Percentiles rank a stretch among this genome's conserved stretches.
Evolutionary conservation across 352 stramenopile genomes (phyloP).

Genomic region (Peronospora tabacina): DNA sequence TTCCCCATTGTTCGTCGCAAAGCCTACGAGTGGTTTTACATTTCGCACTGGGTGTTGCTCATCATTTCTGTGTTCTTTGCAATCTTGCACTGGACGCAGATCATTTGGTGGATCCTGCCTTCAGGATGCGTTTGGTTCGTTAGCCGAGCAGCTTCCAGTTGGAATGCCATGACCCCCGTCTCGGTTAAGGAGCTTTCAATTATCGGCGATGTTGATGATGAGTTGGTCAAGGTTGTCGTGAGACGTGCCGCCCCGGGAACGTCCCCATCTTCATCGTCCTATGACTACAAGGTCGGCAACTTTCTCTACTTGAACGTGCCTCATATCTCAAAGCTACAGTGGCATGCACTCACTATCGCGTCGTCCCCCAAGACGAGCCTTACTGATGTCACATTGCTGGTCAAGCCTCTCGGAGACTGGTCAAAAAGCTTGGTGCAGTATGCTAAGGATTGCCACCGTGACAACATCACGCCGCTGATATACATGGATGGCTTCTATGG

Average conservation of each 20-base stretch:
- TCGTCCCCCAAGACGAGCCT: slow-evolving; percentile 39
- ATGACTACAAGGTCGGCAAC: slow-evolving; percentile 48
- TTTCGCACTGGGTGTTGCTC: slow-evolving; percentile 51
- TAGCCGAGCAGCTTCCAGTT: slow-evolving; percentile 37
- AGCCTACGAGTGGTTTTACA: slow-evolving; percentile 54
- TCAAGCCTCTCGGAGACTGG: slow-evolving; percentile 50
- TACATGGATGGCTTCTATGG: slow-evolving; percentile 56
- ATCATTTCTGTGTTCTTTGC: slow-evolving; percentile 44
- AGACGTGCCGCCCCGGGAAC: slow-evolving; percentile 30
- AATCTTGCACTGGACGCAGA: slow-evolving; percentile 50
- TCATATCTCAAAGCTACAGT: slow-evolving; percentile 45
- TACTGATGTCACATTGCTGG: slow-evolving; percentile 35
- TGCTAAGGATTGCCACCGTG: slow-evolving; percentile 28
- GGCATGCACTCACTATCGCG: slow-evolving; percentile 49
- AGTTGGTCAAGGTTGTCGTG: slow-evolving; percentile 47
- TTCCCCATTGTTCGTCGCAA: slow-evolving; percentile 46
- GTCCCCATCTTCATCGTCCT: slow-evolving; percentile 21
- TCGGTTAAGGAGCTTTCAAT: slow-evolving; percentile 29
- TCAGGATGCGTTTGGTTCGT: slow-evolving; percentile 48
- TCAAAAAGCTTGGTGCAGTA: slow-evolving; percentile 36
- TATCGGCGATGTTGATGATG: slow-evolving; percentile 24
- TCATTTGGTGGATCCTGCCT: slow-evolving; percentile 53
- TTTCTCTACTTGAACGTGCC: slow-evolving; percentile 54
- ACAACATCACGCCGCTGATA: slow-evolving; percentile 27
- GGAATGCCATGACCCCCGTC: slow-evolving; percentile 39